Evolutionary conservation across 2,329 filamentous ascomycete species (phyloP).

Genomic region (Monilinia vaccinii-corymbosi): DNA sequence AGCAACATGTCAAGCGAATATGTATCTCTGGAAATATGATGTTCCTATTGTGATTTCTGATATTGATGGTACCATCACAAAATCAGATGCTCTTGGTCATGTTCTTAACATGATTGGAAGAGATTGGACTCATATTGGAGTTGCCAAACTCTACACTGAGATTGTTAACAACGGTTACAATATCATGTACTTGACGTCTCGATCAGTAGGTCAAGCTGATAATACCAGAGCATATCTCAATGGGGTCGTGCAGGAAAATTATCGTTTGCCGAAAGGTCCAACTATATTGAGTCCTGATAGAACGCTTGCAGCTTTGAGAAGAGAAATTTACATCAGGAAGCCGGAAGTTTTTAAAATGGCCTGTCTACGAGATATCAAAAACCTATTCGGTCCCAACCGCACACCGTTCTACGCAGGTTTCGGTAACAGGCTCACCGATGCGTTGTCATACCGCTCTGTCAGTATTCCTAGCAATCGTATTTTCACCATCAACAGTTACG

Average conservation of each 20-base stretch:
- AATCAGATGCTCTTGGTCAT: constrained; percentile 89
- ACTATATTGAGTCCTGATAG: constrained; percentile 93
- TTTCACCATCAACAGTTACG: constrained; percentile 97
- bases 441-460: constrained; percentile 89
- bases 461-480: constrained; percentile 92
- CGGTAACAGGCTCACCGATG: constrained; percentile 91
- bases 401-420: constrained; percentile 96
- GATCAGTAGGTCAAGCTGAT: constrained; percentile 89
- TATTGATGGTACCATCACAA: constrained; percentile 97
- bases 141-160: constrained; percentile 94
- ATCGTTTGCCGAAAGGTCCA: constrained; percentile 76
- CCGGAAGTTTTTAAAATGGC: constrained; percentile 99
- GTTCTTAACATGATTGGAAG: constrained; percentile 94
- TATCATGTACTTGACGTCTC: constrained; percentile 93
- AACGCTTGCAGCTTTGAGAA: constrained; percentile 83
- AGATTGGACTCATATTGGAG: constrained; percentile 95
- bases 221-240: constrained; percentile 82
- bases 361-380: constrained; percentile 86
- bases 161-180: constrained; percentile 96
- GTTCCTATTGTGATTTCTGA: constrained; percentile 95
- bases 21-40: constrained; percentile 90
- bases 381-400: constrained; percentile 66
- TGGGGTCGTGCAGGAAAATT: constrained; percentile 81
- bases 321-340: constrained; percentile 91
- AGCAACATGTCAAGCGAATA: constrained; percentile 81